phyloP scores from a whole-genome alignment of 345 rosid genomes.

The Erysimum cheiranthoides region DNA sequence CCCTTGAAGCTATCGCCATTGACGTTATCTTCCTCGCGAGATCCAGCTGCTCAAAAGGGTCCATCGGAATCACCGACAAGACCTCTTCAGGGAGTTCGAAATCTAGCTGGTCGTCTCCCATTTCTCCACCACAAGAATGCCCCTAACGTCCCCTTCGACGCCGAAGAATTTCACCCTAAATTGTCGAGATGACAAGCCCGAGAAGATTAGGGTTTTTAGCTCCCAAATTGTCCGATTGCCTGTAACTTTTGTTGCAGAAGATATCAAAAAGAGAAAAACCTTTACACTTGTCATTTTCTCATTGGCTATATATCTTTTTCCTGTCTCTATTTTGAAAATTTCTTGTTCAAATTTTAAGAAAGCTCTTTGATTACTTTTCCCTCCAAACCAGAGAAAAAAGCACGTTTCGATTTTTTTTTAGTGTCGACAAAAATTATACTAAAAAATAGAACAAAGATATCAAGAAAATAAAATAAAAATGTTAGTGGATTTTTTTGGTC shows the following conservation, averaged over 20 bases:
- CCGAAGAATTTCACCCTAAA: slow-evolving; percentile 26
- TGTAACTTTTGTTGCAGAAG: slow-evolving; percentile 22
- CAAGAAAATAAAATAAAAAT: not conserved
- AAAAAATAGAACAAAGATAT: not conserved
- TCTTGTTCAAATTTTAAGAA: slow-evolving; percentile 25
- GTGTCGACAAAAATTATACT: not conserved
- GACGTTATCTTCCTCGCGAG: slow-evolving; percentile 97
- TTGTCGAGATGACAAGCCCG: slow-evolving; percentile 21
- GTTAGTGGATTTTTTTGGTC: slow-evolving; percentile 34
- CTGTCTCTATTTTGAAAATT: slow-evolving; percentile 30
- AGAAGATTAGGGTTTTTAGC: slow-evolving; percentile 43
- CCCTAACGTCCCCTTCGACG: slow-evolving; percentile 2
- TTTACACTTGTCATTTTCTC: slow-evolving; percentile 27
- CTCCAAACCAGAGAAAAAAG: slow-evolving; percentile 40
- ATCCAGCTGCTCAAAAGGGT: slow-evolving; percentile 95
- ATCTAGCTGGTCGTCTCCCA: slow-evolving; percentile 58
- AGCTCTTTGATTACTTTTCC: slow-evolving; percentile 37
- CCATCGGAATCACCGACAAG: slow-evolving; percentile 82
- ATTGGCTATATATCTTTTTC: slow-evolving; percentile 10
- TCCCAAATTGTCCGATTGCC: slow-evolving; percentile 27
- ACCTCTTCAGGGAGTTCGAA: slow-evolving; percentile 75
- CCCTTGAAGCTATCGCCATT: slow-evolving; percentile 93
- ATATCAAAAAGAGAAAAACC: not conserved
- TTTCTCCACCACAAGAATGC: slow-evolving; percentile 40
- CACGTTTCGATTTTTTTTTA: not conserved